phyloP scores from a whole-genome alignment of 352 stramenopile species.

The Phytophthora megakarya region DNA sequence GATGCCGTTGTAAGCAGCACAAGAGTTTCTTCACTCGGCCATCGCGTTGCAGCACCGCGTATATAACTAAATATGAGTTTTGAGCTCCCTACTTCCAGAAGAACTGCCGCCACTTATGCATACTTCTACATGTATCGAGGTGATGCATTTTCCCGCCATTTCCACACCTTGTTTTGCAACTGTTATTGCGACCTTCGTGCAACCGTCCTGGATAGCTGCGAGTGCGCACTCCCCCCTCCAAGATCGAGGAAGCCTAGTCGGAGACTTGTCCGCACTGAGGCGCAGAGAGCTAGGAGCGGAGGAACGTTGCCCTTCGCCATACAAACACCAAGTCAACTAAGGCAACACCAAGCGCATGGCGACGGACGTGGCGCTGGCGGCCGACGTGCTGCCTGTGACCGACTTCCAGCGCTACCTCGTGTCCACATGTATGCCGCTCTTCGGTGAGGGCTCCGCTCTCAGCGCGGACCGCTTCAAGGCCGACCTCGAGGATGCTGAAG shows the following conservation, averaged over 20 bases:
- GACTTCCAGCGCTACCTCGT: conserved; percentile 68
- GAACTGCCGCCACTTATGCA: background rate
- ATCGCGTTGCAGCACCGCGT: conserved; percentile 24
- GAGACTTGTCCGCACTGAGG: background rate
- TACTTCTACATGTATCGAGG: background rate
- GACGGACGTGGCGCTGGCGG: conserved; percentile 33
- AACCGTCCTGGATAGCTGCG: conserved; percentile 4
- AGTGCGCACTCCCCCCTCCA: conserved; percentile 16
- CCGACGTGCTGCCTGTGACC: conserved; percentile 48
- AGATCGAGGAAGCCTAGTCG: conserved; percentile 26
- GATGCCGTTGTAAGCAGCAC: conserved; percentile 57
- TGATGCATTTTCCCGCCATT: conserved; percentile 31
- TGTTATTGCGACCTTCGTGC: background rate
- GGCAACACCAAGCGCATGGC: conserved; percentile 21
- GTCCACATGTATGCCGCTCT: conserved; percentile 67
- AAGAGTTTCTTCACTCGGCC: conserved; percentile 5
- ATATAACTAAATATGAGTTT: conserved; percentile 48
- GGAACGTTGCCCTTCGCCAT: conserved; percentile 19
- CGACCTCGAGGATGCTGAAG: conserved; percentile 42
- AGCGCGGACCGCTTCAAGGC: conserved; percentile 45
- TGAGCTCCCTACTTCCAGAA: conserved; percentile 12
- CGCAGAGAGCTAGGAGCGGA: background rate
- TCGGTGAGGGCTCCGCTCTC: conserved; percentile 56
- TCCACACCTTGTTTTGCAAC: background rate
- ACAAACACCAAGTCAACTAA: conserved; percentile 13